These are phyloP conservation scores for Trichoderma virens DNA, from an alignment of 495 filamentous ascomycete species.

Conservation along the genomic window DNA sequence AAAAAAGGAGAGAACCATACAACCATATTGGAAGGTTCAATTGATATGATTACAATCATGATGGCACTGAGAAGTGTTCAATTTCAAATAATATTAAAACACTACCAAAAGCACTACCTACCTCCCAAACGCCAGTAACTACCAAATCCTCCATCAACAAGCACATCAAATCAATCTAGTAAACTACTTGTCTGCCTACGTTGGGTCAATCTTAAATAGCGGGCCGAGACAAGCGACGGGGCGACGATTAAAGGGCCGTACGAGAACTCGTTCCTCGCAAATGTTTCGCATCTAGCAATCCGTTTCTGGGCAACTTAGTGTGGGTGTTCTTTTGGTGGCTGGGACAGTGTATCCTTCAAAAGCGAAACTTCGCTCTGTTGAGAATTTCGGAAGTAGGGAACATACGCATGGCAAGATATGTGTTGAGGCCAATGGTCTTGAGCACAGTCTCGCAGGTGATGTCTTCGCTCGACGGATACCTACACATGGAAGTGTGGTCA, in stretches of 20 bases:
- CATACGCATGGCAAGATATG: neutral
- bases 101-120: too few species aligned
- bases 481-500: neutral
- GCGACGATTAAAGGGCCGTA: neutral
- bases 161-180: too few species aligned
- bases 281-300: neutral
- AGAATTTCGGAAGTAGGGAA: neutral
- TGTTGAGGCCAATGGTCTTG: slow-evolving; percentile 1
- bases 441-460: neutral
- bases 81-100: too few species aligned
- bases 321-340: neutral
- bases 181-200: too few species aligned
- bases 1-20: too few species aligned
- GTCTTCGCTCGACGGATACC: neutral
- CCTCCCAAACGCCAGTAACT: too few species aligned
- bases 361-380: neutral
- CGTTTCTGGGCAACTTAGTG: neutral
- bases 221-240: neutral
- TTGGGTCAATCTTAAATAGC: too few species aligned
- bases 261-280: neutral
- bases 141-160: too few species aligned
- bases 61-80: too few species aligned
- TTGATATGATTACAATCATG: too few species aligned
- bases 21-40: too few species aligned
- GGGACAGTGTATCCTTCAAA: neutral